Conservation (phyloP, 768 basidiomycete species). For the Trametopsis cervina region DNA sequence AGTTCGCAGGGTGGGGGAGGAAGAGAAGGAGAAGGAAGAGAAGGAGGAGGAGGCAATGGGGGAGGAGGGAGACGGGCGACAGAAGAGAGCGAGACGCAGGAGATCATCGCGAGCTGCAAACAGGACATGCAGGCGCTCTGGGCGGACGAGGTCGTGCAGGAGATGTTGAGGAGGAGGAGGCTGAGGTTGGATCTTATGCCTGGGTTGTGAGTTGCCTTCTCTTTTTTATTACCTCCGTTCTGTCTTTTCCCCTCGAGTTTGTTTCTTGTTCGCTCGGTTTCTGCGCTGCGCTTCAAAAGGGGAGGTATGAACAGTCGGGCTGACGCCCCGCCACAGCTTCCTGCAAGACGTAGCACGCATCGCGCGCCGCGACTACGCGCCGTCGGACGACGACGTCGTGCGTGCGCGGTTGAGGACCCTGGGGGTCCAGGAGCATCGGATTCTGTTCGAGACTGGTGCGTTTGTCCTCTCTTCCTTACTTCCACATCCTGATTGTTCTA, state of each 20-base stretch:
- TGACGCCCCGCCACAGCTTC: no score
- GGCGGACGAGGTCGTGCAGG: conserved; percentile 57
- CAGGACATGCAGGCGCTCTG: conserved; percentile 66
- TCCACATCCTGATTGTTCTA: no score
- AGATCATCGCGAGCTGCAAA: conserved; percentile 51
- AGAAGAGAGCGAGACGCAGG: conserved; percentile 46
- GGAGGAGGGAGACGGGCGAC: conserved; percentile 7
- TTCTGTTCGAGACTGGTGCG: conserved; percentile 61
- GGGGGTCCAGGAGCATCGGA: conserved; percentile 70
- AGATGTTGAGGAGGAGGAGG: conserved; percentile 46
- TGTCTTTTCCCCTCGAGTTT: neutral
- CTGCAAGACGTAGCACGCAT: conserved; percentile 52
- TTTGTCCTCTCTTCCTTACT: no score
- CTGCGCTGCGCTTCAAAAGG: no score
- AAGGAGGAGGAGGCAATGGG: neutral
- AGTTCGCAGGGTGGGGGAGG: no score
- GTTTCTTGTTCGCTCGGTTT: neutral
- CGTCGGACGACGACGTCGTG: conserved; percentile 70
- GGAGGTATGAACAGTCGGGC: no score
- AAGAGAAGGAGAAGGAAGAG: conserved; percentile 7
- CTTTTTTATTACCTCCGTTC: neutral
- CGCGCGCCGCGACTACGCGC: conserved; percentile 53
- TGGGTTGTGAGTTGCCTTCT: conserved; percentile 57
- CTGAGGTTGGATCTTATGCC: conserved; percentile 59
- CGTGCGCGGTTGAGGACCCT: conserved; percentile 75